Conservation (phyloP, 2,329 filamentous ascomycete species). For the Microdochium trichocladiopsis region DNA sequence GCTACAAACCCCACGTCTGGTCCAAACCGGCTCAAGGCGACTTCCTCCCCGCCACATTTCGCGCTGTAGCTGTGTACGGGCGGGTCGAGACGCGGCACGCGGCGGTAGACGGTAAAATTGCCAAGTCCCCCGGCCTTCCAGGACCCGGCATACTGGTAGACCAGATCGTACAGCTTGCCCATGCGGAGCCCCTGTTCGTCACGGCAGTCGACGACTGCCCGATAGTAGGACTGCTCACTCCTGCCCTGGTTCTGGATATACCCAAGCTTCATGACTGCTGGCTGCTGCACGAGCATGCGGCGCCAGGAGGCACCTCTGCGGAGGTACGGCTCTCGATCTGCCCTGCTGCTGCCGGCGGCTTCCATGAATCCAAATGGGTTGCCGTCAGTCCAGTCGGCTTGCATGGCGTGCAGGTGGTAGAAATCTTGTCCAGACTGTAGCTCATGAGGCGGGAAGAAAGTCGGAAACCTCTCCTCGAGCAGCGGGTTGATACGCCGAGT, state of each 20-base stretch:
- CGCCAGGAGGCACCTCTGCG: constrained; percentile 1
- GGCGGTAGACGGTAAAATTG: background rate
- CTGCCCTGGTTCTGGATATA: background rate
- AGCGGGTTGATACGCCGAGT: background rate
- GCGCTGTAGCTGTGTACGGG: background rate
- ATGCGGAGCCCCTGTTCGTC: background rate
- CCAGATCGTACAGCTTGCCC: background rate
- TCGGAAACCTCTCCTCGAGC: background rate
- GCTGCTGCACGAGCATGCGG: constrained; percentile 2
- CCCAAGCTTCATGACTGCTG: background rate
- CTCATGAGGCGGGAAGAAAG: background rate
- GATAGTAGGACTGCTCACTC: background rate
- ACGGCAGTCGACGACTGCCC: background rate
- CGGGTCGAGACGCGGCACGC: background rate
- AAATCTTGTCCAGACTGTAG: background rate
- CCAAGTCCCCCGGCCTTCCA: background rate
- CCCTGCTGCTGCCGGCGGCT: background rate
- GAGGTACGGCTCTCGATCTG: background rate
- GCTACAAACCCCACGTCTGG: constrained; percentile 24
- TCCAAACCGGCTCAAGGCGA: background rate
- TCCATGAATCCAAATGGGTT: constrained; percentile 1
- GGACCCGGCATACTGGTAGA: background rate
- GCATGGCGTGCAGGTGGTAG: background rate
- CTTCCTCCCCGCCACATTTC: background rate
- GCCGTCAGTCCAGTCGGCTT: background rate